These are phyloP conservation scores for Metarhizium sp. DNA, from an alignment of 2,329 filamentous ascomycete genomes.

Conservation along the genomic window DNA sequence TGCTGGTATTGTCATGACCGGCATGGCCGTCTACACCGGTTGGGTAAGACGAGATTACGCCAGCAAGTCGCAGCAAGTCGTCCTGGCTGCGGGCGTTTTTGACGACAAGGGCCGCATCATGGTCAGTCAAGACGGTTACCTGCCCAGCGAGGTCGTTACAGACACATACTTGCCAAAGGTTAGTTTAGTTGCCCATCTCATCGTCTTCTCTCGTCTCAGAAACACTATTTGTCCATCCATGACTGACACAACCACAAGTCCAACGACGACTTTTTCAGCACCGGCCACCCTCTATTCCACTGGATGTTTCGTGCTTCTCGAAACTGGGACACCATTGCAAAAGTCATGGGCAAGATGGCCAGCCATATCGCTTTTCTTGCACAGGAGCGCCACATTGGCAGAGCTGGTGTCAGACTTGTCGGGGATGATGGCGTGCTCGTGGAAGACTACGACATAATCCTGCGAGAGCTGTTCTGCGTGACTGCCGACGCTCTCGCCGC, in stretches of 20 bases:
- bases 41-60: constrained; percentile 42
- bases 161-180: constrained; percentile 63
- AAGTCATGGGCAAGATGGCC: constrained; percentile 63
- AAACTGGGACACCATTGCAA: constrained; percentile 62
- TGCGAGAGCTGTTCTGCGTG: constrained; percentile 76
- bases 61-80: constrained; percentile 52
- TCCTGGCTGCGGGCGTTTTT: constrained; percentile 53
- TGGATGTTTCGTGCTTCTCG: constrained; percentile 79
- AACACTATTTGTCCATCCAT: not conserved
- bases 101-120: constrained; percentile 57
- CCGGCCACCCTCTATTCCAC: constrained; percentile 69
- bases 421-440: constrained; percentile 48
- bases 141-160: constrained; percentile 70
- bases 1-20: constrained; percentile 51
- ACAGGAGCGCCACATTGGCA: constrained; percentile 28
- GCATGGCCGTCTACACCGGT: constrained; percentile 32
- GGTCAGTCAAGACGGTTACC: constrained; percentile 58
- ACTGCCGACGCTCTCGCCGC: constrained; percentile 66
- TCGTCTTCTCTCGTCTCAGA: not conserved
- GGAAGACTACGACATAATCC: constrained; percentile 63
- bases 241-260: not conserved
- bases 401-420: constrained; percentile 32
- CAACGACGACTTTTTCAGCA: constrained; percentile 57
- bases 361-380: constrained; percentile 52
- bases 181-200: constrained; percentile 6